These are phyloP conservation scores for Dactylellina leptospora DNA, from an alignment of 2,329 filamentous ascomycete species.

Conservation along the genomic window DNA sequence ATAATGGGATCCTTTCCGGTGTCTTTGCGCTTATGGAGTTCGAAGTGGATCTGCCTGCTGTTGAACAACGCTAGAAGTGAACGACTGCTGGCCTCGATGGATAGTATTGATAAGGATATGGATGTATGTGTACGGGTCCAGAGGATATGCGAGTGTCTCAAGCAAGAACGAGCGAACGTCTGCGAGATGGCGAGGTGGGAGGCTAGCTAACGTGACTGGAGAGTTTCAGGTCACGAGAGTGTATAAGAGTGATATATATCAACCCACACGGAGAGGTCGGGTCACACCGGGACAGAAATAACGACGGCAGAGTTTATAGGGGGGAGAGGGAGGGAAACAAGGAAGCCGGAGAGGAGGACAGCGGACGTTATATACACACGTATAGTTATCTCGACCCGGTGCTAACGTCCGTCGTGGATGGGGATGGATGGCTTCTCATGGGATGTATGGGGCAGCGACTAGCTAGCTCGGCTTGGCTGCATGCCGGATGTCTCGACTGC, in stretches of 20 bases:
- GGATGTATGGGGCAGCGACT: background rate
- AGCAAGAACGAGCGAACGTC: slow-evolving; percentile 52
- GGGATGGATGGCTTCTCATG: background rate
- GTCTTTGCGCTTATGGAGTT: background rate
- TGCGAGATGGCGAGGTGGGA: slow-evolving; percentile 22
- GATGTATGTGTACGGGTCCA: too few species aligned
- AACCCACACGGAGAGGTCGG: slow-evolving; percentile 13
- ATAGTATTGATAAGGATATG: too few species aligned
- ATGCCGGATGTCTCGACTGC: slow-evolving; percentile 39
- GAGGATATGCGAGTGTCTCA: slow-evolving; percentile 49
- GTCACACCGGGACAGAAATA: slow-evolving; percentile 26
- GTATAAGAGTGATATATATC: slow-evolving; percentile 20
- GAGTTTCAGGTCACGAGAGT: slow-evolving; percentile 22
- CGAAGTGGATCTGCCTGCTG: slow-evolving; percentile 3
- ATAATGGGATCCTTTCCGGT: background rate
- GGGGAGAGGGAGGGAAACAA: background rate
- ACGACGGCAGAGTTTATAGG: background rate
- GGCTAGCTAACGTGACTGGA: slow-evolving; percentile 13
- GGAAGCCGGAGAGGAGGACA: background rate
- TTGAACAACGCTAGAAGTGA: too few species aligned
- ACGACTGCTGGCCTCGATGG: too few species aligned
- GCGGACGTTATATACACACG: slow-evolving; percentile 14
- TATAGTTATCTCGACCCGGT: slow-evolving; percentile 32
- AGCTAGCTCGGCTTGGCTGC: slow-evolving; percentile 9
- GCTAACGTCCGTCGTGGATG: background rate